Base-by-base conservation (phyloP, 441 rosid genomes). In the Adansonia grandidieri region DNA sequence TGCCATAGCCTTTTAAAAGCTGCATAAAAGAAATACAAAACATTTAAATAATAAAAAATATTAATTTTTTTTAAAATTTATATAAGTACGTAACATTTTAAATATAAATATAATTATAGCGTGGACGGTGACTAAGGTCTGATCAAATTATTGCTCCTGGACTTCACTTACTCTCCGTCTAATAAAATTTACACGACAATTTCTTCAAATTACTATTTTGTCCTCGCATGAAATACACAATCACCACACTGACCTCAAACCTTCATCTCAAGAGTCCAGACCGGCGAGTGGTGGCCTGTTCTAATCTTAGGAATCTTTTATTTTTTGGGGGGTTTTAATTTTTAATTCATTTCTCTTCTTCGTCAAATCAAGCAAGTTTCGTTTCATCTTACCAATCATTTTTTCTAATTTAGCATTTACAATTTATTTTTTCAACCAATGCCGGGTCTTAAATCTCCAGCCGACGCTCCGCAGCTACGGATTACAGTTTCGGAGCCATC, bases 371-470 rank as follows among this genome's bases (percentile, higher is more conserved):
- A 72, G 47, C n/a, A 44, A 69, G 54, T 13, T 51, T 8, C 40
- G 45, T 47, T 79, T 40, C 10, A 24, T 40, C 61, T 60, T 15
- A 69, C 42, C 42, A 0, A 15, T 65, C 53, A 42, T 10, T 32
- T 24, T 13, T 50, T 57, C 58, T 22, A 45, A 8, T 50, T 63
- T 45, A 9, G 65, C 19, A 19, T 53, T 50, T 56, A 20, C 0
- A 0, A 9, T 22, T 11, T 7, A 4, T 19, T 32, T 28, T 10
- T 32, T 24, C 28, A 65, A 72, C 73, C 86, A 69, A 96, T 96
- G 99, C 99, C 99, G 47, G 97, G 98, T 71, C 88, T 92, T 85
- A 94, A 92, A 78, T 89, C 96, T 0, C 97, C 96, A 5, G 83
- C 95, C 50, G 94, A 89, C 19, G 85, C 94, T 10, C 92, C 94